Base-by-base conservation (phyloP, 257 asterid species). In the Rubia yunnanensis region DNA sequence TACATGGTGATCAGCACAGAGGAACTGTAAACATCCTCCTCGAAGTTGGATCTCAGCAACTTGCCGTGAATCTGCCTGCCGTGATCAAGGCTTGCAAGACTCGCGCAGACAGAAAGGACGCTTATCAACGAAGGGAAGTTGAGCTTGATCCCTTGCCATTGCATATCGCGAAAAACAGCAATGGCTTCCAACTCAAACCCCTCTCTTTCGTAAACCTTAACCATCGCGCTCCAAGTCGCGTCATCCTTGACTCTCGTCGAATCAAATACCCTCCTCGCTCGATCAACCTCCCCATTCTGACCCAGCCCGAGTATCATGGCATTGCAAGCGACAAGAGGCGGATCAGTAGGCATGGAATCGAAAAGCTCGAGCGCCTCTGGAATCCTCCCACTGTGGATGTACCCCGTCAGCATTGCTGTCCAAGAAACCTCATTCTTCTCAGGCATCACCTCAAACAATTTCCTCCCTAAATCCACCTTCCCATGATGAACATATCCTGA, bases 381-480 rank as follows among this genome's bases (percentile, higher is more conserved):
- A 52, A 72, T 73, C 76, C 94, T 82, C 70, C 86, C 94, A 66
- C 78, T 69, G 17, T 82, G 83, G 63, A 79, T 67, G 72, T 82
- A 85, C 58, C 90, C 88, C 80, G 70, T 74, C 67, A 89, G 72
- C 88, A 89, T 86, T 22, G 90, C 87, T 4, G 86, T 83, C 96
- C 96, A 89, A 46, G 95, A 86, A 48, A 89, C 86, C 70, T 86
- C 95, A 55, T 89, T 86, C 68, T 65, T 86, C 73, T 83, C 86
- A 26, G 95, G 92, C 90, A 88, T 86, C 74, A 88, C 95, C 79
- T 86, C 96, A 73, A 88, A 88, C 48, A 84, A 87, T 70, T 89
- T 85, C 72, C 96, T 72, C 34, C 84, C 92, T 1, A 86, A 58
- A 71, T 89, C 90, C 66, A 81, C 92, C 77, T 76, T 84, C 50